Evolutionary conservation across 2,329 filamentous ascomycete species (phyloP), one percentile per base, ranked within the genome.

Genomic region (Phyllosticta capitalensis): DNA sequence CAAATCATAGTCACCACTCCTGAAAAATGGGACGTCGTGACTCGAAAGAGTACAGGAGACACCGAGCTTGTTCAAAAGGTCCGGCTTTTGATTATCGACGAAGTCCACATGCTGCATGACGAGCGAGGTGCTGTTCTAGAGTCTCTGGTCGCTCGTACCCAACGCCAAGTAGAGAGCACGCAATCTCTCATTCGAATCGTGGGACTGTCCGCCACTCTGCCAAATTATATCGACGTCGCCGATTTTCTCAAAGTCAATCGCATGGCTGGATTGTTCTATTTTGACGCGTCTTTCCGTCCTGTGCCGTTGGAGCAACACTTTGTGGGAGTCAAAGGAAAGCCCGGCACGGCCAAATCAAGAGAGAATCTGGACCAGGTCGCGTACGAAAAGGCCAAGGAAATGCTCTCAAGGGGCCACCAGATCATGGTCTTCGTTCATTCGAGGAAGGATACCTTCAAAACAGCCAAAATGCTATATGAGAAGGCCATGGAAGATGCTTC

Each of bases 351-450:
- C 69, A 83, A 86, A 61, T 92, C 89, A 9, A 86, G 89, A 60
- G 92, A 96, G 45, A 97, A 97, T 65, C 78, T 99, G 26, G 94
- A 99, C 66, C 81, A 81, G 22, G 86, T 90, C 2, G 85, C 90
- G 0, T 99, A 95, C 69, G 92, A 97, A 65, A 99, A 99, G 71
- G 91, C 96, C 53, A 87, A 86, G 65, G 88, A 94, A 56, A 96
- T 99, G 92, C 79, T 99, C 2, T 84, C 91, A 69, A 79, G 81
- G 61, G 92, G 89, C n/a, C 94, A 99, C 68, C 94, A 99, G 72
- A 83, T 99, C 65, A 99, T 99, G 95, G 92, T 99, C 0, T 99
- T 99, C 72, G 95, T 99, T 10, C 95, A 99, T 72, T 96, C 92
- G 0, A 83, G 94, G 24, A 92, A 95, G 70, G 95, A 99, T 66